These are phyloP conservation scores for Candida maesae DNA, from an alignment of 805 yeast species.

Conservation along the genomic window DNA sequence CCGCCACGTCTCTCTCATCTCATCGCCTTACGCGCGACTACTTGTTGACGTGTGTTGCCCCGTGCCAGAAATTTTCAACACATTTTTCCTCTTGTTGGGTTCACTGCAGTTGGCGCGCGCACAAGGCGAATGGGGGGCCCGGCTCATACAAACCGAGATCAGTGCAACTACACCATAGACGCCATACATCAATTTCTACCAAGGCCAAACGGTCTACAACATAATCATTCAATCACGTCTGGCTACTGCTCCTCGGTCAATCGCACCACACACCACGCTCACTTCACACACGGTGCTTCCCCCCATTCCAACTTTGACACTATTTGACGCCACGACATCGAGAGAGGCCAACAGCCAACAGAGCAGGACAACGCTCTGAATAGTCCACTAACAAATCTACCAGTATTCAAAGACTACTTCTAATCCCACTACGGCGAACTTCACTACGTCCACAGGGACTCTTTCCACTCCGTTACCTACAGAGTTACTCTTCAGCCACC, in stretches of 20 bases:
- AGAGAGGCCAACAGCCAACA: not conserved
- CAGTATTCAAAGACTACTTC: conserved; percentile 20
- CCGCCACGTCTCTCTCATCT: not conserved
- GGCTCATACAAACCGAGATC: not conserved
- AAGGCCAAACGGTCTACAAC: no score
- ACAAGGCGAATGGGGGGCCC: not conserved
- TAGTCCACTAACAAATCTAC: conserved; percentile 2
- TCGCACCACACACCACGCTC: no score
- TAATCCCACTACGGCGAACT: conserved; percentile 10
- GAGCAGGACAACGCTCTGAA: not conserved
- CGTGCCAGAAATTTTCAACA: conserved; percentile 14
- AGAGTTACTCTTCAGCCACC: conserved; percentile 2
- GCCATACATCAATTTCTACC: not conserved
- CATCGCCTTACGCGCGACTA: conserved; percentile 7
- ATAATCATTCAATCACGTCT: no score
- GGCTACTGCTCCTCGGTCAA: no score
- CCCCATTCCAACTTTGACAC: no score
- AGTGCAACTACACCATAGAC: not conserved
- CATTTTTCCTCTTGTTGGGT: conserved; percentile 14
- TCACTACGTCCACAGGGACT: conserved; percentile 13
- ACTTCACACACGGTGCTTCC: no score
- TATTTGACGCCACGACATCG: no score
- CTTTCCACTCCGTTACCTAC: conserved; percentile 4
- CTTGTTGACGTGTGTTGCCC: conserved; percentile 13
- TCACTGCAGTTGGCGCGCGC: conserved; percentile 1